Percentiles rank a stretch among this genome's conserved stretches.
These are phyloP conservation scores for Hyaloscypha hepaticicola DNA, from an alignment of 495 filamentous ascomycete species.

Conservation along the genomic window DNA sequence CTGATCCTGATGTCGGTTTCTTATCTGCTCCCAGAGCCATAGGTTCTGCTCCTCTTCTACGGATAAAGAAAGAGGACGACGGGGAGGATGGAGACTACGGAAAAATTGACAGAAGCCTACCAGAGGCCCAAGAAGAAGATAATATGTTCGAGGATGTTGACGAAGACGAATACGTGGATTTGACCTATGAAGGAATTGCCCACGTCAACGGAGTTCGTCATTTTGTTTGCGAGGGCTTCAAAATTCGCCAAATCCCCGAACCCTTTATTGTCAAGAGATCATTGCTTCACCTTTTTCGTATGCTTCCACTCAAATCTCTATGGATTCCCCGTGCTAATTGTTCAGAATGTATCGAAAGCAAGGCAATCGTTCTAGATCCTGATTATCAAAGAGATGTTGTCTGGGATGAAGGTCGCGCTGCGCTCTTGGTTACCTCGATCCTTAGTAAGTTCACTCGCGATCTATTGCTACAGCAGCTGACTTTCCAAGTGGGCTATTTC, in stretches of 20 bases:
- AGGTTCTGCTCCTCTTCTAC: background rate
- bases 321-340: background rate
- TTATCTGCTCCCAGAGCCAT: background rate
- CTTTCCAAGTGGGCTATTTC: slow-evolving; percentile 42
- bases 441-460: slow-evolving; percentile 35
- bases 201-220: slow-evolving; percentile 24
- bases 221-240: slow-evolving; percentile 32
- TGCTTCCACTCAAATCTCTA: background rate
- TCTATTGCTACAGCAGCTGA: background rate
- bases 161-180: slow-evolving; percentile 22
- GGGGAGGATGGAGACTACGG: slow-evolving; percentile 5
- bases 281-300: slow-evolving; percentile 8
- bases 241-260: slow-evolving; percentile 29
- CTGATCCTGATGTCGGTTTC: background rate
- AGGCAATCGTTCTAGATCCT: slow-evolving; percentile 42
- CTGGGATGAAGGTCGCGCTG: slow-evolving; percentile 40
- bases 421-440: slow-evolving; percentile 43
- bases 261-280: slow-evolving; percentile 19
- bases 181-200: slow-evolving; percentile 24
- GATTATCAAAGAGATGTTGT: slow-evolving; percentile 52
- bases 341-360: slow-evolving; percentile 36
- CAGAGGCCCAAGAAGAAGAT: slow-evolving; percentile 19
- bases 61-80: slow-evolving; percentile 22
- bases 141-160: slow-evolving; percentile 3
- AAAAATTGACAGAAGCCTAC: slow-evolving; percentile 11